Conservation (phyloP, 345 rosid species). For the Populus ilicifolia region DNA sequence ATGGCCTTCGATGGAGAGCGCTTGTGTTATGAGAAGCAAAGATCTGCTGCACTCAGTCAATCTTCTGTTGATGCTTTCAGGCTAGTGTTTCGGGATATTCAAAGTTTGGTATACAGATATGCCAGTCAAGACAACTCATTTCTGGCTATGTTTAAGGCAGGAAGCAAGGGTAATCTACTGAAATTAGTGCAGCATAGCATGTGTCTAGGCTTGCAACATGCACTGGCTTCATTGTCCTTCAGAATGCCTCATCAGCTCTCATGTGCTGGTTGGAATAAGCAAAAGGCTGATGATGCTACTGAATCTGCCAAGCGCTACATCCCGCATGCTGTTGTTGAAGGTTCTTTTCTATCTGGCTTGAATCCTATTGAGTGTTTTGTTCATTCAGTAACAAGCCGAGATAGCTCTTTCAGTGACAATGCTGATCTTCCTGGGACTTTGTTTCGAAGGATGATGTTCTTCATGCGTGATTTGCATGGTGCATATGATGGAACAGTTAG, state of each 20-base stretch:
- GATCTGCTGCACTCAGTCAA: constrained; percentile 68
- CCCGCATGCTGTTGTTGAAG: constrained; percentile 69
- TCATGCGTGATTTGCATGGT: constrained; percentile 68
- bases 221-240: constrained; percentile 73
- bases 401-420: constrained; percentile 82
- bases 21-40: constrained; percentile 64
- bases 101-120: constrained; percentile 58
- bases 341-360: constrained; percentile 67
- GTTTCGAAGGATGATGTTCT: constrained; percentile 73
- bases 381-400: constrained; percentile 80
- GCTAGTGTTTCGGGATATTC: constrained; percentile 70
- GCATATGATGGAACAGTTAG: constrained; percentile 92
- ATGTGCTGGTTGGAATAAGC: constrained; percentile 64
- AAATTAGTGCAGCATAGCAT: constrained; percentile 84
- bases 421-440: constrained; percentile 96
- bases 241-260: constrained; percentile 69
- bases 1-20: constrained; percentile 35
- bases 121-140: constrained; percentile 60
- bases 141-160: constrained; percentile 75
- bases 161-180: constrained; percentile 86
- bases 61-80: constrained; percentile 72
- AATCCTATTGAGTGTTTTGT: constrained; percentile 81
- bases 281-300: constrained; percentile 26
- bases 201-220: constrained; percentile 83
- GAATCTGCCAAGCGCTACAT: constrained; percentile 54